These are phyloP conservation scores for Macrophomina tecta DNA, from an alignment of 2,329 filamentous ascomycete species.

Conservation along the genomic window DNA sequence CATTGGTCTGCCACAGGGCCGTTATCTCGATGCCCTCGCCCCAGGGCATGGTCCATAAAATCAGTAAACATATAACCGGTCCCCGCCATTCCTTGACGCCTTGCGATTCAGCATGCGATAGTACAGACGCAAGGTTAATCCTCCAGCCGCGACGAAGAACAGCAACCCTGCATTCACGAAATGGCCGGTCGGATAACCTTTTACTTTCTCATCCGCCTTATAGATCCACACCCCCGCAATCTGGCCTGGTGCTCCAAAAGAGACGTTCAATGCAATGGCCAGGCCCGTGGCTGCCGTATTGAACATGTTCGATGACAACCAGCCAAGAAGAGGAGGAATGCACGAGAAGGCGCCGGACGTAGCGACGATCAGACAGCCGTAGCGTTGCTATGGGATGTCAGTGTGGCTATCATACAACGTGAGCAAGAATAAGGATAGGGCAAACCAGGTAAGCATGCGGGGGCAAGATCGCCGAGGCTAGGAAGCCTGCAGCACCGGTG, in stretches of 20 bases:
- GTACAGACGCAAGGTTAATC: conserved; percentile 61
- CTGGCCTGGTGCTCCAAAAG: conserved; percentile 71
- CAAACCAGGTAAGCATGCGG: conserved; percentile 60
- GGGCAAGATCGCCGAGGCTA: conserved; percentile 68
- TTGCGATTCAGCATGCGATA: conserved; percentile 58
- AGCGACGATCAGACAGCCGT: conserved; percentile 72
- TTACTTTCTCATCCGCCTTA: conserved; percentile 64
- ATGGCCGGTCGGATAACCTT: conserved; percentile 73
- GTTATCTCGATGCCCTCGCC: conserved; percentile 5
- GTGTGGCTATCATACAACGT: neutral
- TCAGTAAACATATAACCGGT: conserved; percentile 26
- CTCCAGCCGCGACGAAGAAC: conserved; percentile 63
- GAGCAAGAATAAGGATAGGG: neutral
- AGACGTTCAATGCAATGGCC: conserved; percentile 73
- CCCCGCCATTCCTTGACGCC: conserved; percentile 15
- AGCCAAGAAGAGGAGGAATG: conserved; percentile 73
- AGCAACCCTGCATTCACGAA: conserved; percentile 69
- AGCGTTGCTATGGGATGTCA: conserved; percentile 51
- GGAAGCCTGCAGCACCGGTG: conserved; percentile 63
- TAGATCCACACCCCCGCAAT: conserved; percentile 79
- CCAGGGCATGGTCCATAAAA: neutral
- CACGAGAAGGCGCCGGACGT: conserved; percentile 70
- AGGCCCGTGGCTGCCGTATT: conserved; percentile 70
- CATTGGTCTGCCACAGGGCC: neutral
- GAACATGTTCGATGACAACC: conserved; percentile 71